Evolutionary conservation across 345 rosid genomes (phyloP), one percentile per base, ranked within the genome.

Genomic region (Dimocarpus longan): DNA sequence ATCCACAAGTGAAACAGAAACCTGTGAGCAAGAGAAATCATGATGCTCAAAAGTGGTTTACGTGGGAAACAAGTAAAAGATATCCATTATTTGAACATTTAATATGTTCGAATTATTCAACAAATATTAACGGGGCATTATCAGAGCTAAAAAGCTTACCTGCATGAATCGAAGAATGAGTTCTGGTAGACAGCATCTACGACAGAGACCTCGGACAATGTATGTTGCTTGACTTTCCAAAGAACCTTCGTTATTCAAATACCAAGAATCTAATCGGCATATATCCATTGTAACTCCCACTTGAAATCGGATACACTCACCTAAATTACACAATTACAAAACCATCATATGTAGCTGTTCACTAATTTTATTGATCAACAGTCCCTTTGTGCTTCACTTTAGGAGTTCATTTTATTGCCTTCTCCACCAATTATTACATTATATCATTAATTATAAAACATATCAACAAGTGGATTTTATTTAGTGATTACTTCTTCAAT

Each of bases 161-260:
- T 91, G 95, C 97, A 94, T 89, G 52, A 88, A 89, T 37, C 94
- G 94, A 77, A 96, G 95, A 86, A 90, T 86, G 54, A 90, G 78
- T 86, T 96, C 99, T 19, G 99, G 97, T 80, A 96, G 85, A 84
- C 99, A 96, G 83, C 99, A 96, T 84, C 89, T 89, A 78, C 92
- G 91, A 79, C 98, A 94, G 79, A 96, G 97, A 70, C 94, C 97
- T 68, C 77, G 90, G 64, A 92, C 89, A 62, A 96, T 88, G 78
- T 88, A 90, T n/a, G 94, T 81, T 42, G 99, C 98, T 62, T 92
- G 93, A 63, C 82, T 87, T 84, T 91, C 93, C 81, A 91, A 80
- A 68, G 89, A 80, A 56, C 95, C 92, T 19, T 90, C 96, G 82
- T 91, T 83, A 79, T 67, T 87, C 66, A 92, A 88, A 87, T 92